Conservation (phyloP, 192 early-diverging fungal genomes). For the Backusella mclennaniae region DNA sequence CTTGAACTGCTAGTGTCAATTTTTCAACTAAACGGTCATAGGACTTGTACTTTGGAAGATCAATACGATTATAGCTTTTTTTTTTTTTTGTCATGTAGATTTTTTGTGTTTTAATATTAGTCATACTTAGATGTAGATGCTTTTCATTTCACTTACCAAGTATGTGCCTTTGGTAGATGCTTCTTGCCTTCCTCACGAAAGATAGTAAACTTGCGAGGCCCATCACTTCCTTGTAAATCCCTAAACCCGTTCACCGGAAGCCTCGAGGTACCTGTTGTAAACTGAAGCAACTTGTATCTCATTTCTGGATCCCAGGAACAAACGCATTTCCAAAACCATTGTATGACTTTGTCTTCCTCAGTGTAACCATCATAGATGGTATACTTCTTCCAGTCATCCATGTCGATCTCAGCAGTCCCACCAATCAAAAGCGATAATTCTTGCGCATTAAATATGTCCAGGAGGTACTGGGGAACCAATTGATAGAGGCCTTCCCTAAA, state of each 20-base stretch:
- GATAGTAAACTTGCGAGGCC: slow-evolving; percentile 91
- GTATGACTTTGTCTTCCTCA: slow-evolving; percentile 92
- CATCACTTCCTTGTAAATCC: slow-evolving; percentile 96
- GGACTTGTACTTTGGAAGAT: slow-evolving; percentile 88
- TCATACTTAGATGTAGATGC: not conserved
- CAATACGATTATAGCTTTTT: slow-evolving; percentile 84
- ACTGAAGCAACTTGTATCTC: slow-evolving; percentile 92
- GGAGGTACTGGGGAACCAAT: slow-evolving; percentile 90
- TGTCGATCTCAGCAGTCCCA: slow-evolving; percentile 92
- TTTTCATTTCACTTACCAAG: slow-evolving; percentile 59
- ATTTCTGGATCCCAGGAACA: slow-evolving; percentile 88
- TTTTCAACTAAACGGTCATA: slow-evolving; percentile 64
- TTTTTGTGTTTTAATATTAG: not conserved
- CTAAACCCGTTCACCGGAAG: slow-evolving; percentile 99
- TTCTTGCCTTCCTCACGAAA: slow-evolving; percentile 88
- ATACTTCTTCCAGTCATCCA: slow-evolving; percentile 98
- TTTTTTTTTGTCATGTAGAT: not conserved
- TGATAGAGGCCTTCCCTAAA: slow-evolving; percentile 94
- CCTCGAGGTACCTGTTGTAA: slow-evolving; percentile 95
- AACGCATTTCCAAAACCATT: slow-evolving; percentile 97
- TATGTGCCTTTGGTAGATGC: slow-evolving; percentile 91
- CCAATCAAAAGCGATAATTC: slow-evolving; percentile 97
- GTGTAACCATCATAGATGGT: slow-evolving; percentile 97
- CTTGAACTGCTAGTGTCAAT: slow-evolving; percentile 86
- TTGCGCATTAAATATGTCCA: slow-evolving; percentile 95